Base-by-base conservation (phyloP, 164 flowering plant genomes). In the Umbellularia californica region DNA sequence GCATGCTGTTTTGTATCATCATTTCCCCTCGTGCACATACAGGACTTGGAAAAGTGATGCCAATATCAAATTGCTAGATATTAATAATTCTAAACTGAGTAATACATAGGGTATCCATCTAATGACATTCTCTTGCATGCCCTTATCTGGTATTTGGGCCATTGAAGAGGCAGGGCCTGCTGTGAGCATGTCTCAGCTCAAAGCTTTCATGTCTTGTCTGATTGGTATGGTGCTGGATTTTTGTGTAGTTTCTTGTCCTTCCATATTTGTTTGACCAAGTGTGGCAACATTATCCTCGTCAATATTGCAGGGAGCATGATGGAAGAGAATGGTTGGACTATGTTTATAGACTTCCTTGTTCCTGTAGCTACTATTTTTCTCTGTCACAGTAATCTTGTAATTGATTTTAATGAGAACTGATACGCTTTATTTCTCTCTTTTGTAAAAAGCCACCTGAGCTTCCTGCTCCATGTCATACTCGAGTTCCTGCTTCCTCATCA, bases 371-470 rank as follows among this genome's bases (percentile, higher is more conserved):
- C 4, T 28, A 5, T 20, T 51, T 17, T 23, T 11, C 28, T 2
- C 22, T 35, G 5, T 25, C 9, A 19, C 30, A 7, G 23, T 17
- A n/a, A 10, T 51, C 9, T 9, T 65, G 17, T 67, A 50, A 19
- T 52, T 22, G 11, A 17, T 9, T 47, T 63, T 27, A 20, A 23
- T 2, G 6, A 19, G 52, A 58, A 50, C 64, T 70, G 19, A 74
- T 35, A 66, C 20, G 20, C 71, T 65, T 27, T 20, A 55, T 19
- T n/a, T 65, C 25, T 33, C 65, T 30, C 7, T 23, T 20, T 47
- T 71, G 66, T 62, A 24, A 70, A 19, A 51, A 90, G 95, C 88
- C 91, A 77, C 78, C 82, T 72, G 91, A 88, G 72, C 81, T 87
- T 77, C 70, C 73, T 20, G 83, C 83, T 22, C 81, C 85, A 1